A percentile compares a stretch with the other conserved stretches of the same genome.
Evolutionary conservation across 1,139 yeast genomes (phyloP).

Genomic region (Lodderomyces theae): DNA sequence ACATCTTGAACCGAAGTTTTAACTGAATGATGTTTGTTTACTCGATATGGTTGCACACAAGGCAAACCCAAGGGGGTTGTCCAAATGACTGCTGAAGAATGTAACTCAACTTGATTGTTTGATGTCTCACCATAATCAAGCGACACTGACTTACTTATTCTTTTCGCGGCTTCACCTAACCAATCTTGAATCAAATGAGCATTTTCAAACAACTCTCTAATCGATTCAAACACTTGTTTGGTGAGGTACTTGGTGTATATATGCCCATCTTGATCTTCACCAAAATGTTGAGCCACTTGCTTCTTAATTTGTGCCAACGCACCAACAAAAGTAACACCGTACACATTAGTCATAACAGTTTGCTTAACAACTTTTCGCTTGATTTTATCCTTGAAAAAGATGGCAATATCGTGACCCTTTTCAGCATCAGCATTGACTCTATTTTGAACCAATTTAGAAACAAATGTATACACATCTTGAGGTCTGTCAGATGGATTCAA

Average conservation of each 20-base stretch:
- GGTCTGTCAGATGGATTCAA: constrained; percentile 80
- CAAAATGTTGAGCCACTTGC: constrained; percentile 50
- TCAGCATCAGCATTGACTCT: constrained; percentile 62
- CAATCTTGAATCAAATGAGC: constrained; percentile 97
- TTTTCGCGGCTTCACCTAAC: constrained; percentile 83
- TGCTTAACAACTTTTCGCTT: constrained; percentile 90
- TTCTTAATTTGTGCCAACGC: constrained; percentile 85
- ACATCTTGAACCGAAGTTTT: constrained; percentile 82
- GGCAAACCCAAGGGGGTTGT: constrained; percentile 93
- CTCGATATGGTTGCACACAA: constrained; percentile 93
- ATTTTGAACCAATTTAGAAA: constrained; percentile 66
- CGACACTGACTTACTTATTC: constrained; percentile 76
- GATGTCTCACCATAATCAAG: constrained; percentile 41
- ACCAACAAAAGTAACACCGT: constrained; percentile 95
- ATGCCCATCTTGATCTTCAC: constrained; percentile 34
- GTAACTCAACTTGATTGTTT: constrained; percentile 30
- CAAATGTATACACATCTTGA: constrained; percentile 86
- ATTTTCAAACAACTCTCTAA: constrained; percentile 82
- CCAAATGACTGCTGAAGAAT: constrained; percentile 92
- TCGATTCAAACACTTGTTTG: constrained; percentile 73
- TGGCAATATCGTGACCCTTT: constrained; percentile 53
- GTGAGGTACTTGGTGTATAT: constrained; percentile 69
- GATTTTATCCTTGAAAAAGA: constrained; percentile 56
- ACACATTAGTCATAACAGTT: constrained; percentile 97
- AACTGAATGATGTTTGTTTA: constrained; percentile 59